Evolutionary conservation across 192 early-diverging fungal genomes (phyloP), one percentile per base, ranked within the genome.

Genomic region (Thamnidium elegans): DNA sequence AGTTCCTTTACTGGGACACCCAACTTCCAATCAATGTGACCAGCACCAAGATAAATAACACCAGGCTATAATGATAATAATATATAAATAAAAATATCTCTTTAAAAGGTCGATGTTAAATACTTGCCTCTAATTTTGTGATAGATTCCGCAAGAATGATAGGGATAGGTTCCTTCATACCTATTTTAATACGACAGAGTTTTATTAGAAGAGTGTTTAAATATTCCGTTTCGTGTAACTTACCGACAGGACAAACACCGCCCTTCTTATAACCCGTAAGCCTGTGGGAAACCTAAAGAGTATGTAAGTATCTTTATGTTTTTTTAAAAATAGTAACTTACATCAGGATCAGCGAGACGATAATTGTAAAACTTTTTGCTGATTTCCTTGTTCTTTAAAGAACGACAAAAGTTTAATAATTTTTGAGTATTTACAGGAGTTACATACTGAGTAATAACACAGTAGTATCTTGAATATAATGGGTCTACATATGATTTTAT

Each of bases 21-120:
- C 36, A 92, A 74, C 74, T 95, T 95, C 84, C 86, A 95, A 64
- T 95, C 92, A 7, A 87, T 62, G 76, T 94, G 87, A 1, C 93
- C 93, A 26, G 86, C 91, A 21, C 93, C 93, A n/a, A 93, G 64
- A 68, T 81, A 92, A 17, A 90, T 69, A 7, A 95, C 72, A 5
- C 82, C 78, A 1, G 92, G 92, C 63, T 63, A 56, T 48, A 5
- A 48, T 48, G 13, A 13, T 48, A 15, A 48, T 14, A 7, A 55
- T 34, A 34, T 10, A 10, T 32, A 32, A 55, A 15, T 15, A 14
- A 34, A 43, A 26, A 2, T 26, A 3, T 26, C 26, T 26, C 1
- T 26, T 26, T 26, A 26, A 26, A 26, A 26, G 26, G 26, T 26
- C 26, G 26, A 1, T 2, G 1, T 26, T 26, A 26, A 26, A 7